Base-by-base conservation (phyloP, 306 rosid species). In the Cyamopsis tetragonoloba region DNA sequence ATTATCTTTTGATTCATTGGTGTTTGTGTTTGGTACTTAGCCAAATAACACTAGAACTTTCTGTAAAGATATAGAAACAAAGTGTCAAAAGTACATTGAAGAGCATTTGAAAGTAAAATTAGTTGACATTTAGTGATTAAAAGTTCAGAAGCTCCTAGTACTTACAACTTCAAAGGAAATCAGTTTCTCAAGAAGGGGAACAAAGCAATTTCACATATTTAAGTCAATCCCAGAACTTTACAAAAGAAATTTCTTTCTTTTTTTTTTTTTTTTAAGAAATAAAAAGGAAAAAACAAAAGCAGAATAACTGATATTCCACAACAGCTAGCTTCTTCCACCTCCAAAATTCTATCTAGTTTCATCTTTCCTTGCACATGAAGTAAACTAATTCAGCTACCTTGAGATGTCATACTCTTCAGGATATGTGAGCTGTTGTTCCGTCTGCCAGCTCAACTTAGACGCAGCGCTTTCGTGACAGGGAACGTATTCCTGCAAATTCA, bases 381-480 rank as follows among this genome's bases (percentile, higher is more conserved):
- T 68, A 58, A 81, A 67, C 43, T n/a, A n/a, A n/a, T n/a, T 22
- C 31, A 54, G 47, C 89, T 83, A 89, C 75, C 88, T 89, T 14
- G 97, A 74, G 57, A 93, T 86, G 43, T 70, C 91, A 82, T 41
- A 82, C 66, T 69, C 85, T 70, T 90, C 95, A 43, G 96, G 85
- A 73, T 80, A 86, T 60, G 84, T 79, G 11, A 80, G 81, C 73
- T 91, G 75, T 80, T 91, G 80, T 75, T 84, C 97, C 74, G 83
- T 82, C 81, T 88, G 91, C 99, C 99, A 90, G 67, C 78, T 88
- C 68, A 87, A 79, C 86, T 88, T 88, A 64, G 97, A 80, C 80
- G 97, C 96, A 75, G 80, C 99, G 60, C 97, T 77, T 79, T 95
- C 97, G 44, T 86, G 99, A 63, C 97, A 86, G 2, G 97, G 97